A percentile compares a stretch with the other conserved stretches of the same genome.
These are phyloP conservation scores for Torulaspora quercuum DNA, from an alignment of 805 yeast genomes.

Conservation along the genomic window DNA sequence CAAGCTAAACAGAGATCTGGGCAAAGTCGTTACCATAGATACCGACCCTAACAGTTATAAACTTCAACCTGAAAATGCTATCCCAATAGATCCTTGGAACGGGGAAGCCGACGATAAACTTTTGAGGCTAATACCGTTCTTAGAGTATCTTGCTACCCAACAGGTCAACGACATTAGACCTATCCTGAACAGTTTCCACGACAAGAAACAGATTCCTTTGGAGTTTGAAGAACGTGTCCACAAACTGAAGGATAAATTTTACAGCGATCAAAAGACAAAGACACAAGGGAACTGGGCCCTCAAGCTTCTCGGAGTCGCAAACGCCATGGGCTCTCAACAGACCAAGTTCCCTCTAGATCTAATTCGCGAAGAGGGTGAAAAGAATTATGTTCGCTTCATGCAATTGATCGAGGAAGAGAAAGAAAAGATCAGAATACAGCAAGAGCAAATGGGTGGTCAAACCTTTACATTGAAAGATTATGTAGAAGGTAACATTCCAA, in stretches of 20 bases:
- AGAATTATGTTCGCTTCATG: constrained; percentile 78
- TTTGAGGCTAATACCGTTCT: constrained; percentile 79
- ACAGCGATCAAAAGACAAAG: constrained; percentile 47
- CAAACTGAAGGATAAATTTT: constrained; percentile 68
- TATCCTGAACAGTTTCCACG: constrained; percentile 66
- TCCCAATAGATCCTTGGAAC: constrained; percentile 78
- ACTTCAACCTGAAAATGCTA: constrained; percentile 92
- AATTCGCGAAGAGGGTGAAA: constrained; percentile 88
- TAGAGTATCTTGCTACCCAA: constrained; percentile 92
- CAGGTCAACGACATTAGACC: constrained; percentile 85
- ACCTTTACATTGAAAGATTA: constrained; percentile 80
- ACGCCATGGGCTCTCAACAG: constrained; percentile 24
- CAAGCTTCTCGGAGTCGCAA: constrained; percentile 56
- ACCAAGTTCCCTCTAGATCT: constrained; percentile 70
- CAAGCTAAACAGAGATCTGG: constrained; percentile 84
- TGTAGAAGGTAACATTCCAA: constrained; percentile 77
- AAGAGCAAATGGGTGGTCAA: constrained; percentile 79
- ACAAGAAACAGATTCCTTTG: constrained; percentile 61
- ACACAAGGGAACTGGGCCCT: constrained; percentile 52
- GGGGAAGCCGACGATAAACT: constrained; percentile 81
- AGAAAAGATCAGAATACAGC: constrained; percentile 55
- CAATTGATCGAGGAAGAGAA: constrained; percentile 83
- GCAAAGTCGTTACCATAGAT: constrained; percentile 77
- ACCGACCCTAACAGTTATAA: constrained; percentile 66
- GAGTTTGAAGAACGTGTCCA: constrained; percentile 81